A percentile compares a stretch with the other conserved stretches of the same genome.
Conservation (phyloP, 805 yeast species). For the Priceomyces carsonii region DNA sequence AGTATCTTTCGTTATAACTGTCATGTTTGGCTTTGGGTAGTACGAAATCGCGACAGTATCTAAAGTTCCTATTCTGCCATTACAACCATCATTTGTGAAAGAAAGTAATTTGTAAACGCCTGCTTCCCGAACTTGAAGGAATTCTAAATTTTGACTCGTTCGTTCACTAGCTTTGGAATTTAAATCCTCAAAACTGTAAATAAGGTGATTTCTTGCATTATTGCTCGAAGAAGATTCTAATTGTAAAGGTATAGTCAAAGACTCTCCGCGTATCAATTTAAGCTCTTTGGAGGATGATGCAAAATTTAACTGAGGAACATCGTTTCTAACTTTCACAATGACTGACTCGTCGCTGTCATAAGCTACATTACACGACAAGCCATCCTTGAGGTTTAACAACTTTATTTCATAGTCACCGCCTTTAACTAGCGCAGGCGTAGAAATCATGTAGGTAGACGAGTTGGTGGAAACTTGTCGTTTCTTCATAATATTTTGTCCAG, state of each 20-base stretch:
- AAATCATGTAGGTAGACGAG: slow-evolving; percentile 42
- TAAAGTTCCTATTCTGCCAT: slow-evolving; percentile 33
- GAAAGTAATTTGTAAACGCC: slow-evolving; percentile 44
- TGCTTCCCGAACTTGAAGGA: slow-evolving; percentile 27
- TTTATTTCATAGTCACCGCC: slow-evolving; percentile 78
- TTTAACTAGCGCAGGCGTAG: slow-evolving; percentile 52
- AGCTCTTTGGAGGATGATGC: slow-evolving; percentile 21
- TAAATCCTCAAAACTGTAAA: slow-evolving; percentile 25
- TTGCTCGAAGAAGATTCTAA: slow-evolving; percentile 34
- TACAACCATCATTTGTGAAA: slow-evolving; percentile 46
- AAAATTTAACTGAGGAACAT: slow-evolving; percentile 55
- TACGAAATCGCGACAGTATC: slow-evolving; percentile 23
- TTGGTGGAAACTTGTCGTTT: slow-evolving; percentile 30
- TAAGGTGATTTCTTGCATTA: slow-evolving; percentile 28
- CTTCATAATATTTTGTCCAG: slow-evolving; percentile 18
- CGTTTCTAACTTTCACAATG: slow-evolving; percentile 65
- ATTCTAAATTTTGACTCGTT: slow-evolving; percentile 19
- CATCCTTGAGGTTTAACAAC: slow-evolving; percentile 67
- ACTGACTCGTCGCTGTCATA: slow-evolving; percentile 56
- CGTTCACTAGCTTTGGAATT: slow-evolving; percentile 10
- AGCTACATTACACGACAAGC: slow-evolving; percentile 76
- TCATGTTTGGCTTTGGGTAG: slow-evolving; percentile 25
- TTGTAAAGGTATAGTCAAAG: slow-evolving; percentile 55
- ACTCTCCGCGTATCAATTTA: slow-evolving; percentile 62
- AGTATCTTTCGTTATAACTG: slow-evolving; percentile 15